phyloP scores from a whole-genome alignment of 2,329 filamentous ascomycete species.

The Colletotrichum gigasporum region DNA sequence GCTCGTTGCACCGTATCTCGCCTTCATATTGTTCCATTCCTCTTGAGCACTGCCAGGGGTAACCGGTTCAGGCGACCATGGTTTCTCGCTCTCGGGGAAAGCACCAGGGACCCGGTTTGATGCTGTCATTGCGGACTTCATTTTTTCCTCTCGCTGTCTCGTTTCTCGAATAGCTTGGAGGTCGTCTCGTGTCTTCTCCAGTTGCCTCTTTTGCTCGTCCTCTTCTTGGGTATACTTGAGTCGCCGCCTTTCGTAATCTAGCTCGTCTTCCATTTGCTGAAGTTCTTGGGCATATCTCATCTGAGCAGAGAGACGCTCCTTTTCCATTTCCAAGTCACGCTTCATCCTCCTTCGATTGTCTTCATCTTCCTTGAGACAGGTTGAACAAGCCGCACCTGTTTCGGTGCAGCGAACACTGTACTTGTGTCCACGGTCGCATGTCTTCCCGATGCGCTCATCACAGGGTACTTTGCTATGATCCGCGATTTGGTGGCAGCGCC shows the following conservation, averaged over 20 bases:
- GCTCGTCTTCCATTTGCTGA: slow-evolving; percentile 61
- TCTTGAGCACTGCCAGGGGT: slow-evolving; percentile 44
- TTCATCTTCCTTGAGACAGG: slow-evolving; percentile 61
- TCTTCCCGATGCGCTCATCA: slow-evolving; percentile 45
- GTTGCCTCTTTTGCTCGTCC: slow-evolving; percentile 49
- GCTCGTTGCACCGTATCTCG: slow-evolving; percentile 58
- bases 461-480: slow-evolving; percentile 64
- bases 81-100: too few relatives aligned
- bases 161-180: slow-evolving; percentile 51
- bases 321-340: slow-evolving; percentile 61
- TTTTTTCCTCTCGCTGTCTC: slow-evolving; percentile 33
- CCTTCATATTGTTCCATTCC: slow-evolving; percentile 73
- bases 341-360: slow-evolving; percentile 52
- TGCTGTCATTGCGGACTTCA: slow-evolving; percentile 19
- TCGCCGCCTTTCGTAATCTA: slow-evolving; percentile 55
- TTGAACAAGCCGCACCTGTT: slow-evolving; percentile 53
- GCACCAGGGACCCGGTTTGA: background rate
- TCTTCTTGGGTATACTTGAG: slow-evolving; percentile 55
- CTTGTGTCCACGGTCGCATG: slow-evolving; percentile 63
- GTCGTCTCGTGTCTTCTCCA: slow-evolving; percentile 58
- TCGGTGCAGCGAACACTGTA: slow-evolving; percentile 54
- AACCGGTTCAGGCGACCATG: background rate
- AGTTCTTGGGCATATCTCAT: slow-evolving; percentile 55
- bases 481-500: slow-evolving; percentile 68
- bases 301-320: slow-evolving; percentile 53